Conservation (phyloP, 129 eudicot genomes). For the Erigeron canadensis region DNA sequence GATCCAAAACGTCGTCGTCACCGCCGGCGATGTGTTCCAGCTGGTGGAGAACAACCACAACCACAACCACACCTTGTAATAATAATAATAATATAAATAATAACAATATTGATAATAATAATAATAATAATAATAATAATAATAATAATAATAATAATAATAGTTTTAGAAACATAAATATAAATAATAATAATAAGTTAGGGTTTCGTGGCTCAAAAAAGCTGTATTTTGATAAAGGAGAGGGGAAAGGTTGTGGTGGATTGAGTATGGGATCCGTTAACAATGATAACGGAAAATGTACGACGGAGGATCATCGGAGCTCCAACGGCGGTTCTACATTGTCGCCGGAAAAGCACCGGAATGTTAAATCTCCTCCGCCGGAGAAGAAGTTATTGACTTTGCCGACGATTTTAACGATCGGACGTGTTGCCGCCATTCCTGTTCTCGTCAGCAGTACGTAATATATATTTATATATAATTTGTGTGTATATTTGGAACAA, state of each 20-base stretch:
- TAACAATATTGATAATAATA: not conserved
- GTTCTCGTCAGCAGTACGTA: conserved; percentile 75
- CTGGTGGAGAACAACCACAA: conserved; percentile 37
- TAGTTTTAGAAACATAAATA: conserved; percentile 4
- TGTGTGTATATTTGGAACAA: too few relatives aligned
- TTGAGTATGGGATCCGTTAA: conserved; percentile 34
- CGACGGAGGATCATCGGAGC: not conserved
- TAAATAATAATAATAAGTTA: conserved; percentile 28
- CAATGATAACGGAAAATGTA: conserved; percentile 26
- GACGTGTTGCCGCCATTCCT: conserved; percentile 92
- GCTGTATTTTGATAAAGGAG: conserved; percentile 27
- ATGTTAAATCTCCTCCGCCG: conserved; percentile 23
- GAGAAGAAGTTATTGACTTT: conserved; percentile 67
- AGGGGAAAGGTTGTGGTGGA: conserved; percentile 23
- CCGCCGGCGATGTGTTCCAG: conserved; percentile 41
- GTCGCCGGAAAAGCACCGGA: conserved; percentile 30
- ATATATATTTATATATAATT: not conserved
- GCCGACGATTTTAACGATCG: conserved; percentile 89
- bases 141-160: not conserved
- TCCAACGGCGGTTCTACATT: conserved; percentile 15
- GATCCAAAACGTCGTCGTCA: conserved; percentile 22
- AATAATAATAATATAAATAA: conserved; percentile 4
- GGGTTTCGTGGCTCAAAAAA: conserved; percentile 47
- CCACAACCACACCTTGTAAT: conserved; percentile 18
- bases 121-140: conserved; percentile 8